These are phyloP conservation scores for Xylaria sp. DNA, from an alignment of 2,329 filamentous ascomycete genomes.

Conservation along the genomic window DNA sequence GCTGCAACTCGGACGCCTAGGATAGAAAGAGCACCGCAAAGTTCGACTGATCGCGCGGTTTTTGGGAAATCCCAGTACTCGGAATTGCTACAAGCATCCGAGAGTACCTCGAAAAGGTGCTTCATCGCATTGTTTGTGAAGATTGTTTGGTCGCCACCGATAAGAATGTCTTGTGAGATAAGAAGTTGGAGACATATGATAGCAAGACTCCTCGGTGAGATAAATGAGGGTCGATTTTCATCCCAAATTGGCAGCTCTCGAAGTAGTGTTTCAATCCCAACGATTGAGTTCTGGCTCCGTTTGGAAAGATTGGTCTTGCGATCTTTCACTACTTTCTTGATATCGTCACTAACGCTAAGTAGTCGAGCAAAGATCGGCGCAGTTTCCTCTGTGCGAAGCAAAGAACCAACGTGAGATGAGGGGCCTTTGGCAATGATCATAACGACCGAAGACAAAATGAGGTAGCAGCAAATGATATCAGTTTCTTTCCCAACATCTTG, in stretches of 20 bases:
- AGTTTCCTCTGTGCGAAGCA: constrained; percentile 66
- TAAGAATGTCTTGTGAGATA: constrained; percentile 61
- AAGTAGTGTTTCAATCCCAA: constrained; percentile 64
- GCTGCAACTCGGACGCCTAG: constrained; percentile 65
- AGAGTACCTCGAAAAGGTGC: constrained; percentile 60
- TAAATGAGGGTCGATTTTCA: constrained; percentile 56
- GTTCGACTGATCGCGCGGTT: constrained; percentile 49
- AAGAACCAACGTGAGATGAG: constrained; percentile 67
- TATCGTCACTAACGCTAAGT: constrained; percentile 64
- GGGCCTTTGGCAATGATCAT: constrained; percentile 70
- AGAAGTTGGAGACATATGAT: constrained; percentile 72
- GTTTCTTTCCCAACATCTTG: constrained; percentile 67
- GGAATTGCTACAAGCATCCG: constrained; percentile 48
- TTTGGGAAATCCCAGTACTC: constrained; percentile 54
- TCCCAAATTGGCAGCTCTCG: constrained; percentile 70
- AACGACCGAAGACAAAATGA: constrained; percentile 71
- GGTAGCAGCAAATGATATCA: constrained; percentile 71
- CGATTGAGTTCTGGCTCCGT: constrained; percentile 67
- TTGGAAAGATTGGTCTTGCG: constrained; percentile 76
- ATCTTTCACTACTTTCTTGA: constrained; percentile 70
- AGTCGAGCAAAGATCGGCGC: constrained; percentile 66
- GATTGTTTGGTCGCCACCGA: constrained; percentile 60
- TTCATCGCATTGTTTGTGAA: constrained; percentile 61
- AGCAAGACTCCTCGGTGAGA: constrained; percentile 73
- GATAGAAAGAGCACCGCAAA: constrained; percentile 59